Evolutionary conservation across 2,329 filamentous ascomycete species (phyloP), one percentile per base, ranked within the genome.

Genomic region (Apiospora sp.): DNA sequence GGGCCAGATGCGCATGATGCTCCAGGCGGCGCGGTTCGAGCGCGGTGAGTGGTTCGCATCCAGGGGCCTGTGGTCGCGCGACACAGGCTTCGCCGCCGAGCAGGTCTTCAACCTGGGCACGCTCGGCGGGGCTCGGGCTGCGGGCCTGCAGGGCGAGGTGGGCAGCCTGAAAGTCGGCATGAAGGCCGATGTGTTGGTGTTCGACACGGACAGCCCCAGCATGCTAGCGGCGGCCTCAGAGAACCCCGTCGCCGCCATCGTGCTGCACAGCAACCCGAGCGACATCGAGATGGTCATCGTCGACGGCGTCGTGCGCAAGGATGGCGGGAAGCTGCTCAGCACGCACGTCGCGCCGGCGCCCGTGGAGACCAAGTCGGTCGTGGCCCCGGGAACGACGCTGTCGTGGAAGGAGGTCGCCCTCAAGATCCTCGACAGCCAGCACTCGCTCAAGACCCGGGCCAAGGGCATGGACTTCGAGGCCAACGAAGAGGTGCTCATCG

Each of bases 31-130:
- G 2, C 78, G 83, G 12, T 77, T 73, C 1, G 73, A 75, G 37
- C 74, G 76, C n/a, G 80, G 81, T n/a, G 70, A 78, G 43, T 74
- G 76, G 43, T 76, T 83, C 37, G 64, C 78, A 19, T 70, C 77
- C 7, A 8, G 75, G 13, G 76, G 76, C 0, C 75, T 78, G 67
- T 76, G 78, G 46, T 78, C 79, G 1, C 72, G 71, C 4, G 76
- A 74, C 67, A 72, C 81, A 0, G 80, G 78, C 34, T 76, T 81
- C 43, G 79, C 79, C 0, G 83, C 82, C 0, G 81, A 84, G 64
- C 81, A 86, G 51, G 85, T 81, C 2, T 88, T 86, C 76, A 87
- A 88, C 73, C 81, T 88, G 7, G 86, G 80, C 0, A 88, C 86
- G 0, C 81, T 88, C n/a, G 78, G 80, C 1, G 86, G 85, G 0